Evolutionary conservation across 352 stramenopile genomes (phyloP).

Genomic region (Phytophthora aleatoria): DNA sequence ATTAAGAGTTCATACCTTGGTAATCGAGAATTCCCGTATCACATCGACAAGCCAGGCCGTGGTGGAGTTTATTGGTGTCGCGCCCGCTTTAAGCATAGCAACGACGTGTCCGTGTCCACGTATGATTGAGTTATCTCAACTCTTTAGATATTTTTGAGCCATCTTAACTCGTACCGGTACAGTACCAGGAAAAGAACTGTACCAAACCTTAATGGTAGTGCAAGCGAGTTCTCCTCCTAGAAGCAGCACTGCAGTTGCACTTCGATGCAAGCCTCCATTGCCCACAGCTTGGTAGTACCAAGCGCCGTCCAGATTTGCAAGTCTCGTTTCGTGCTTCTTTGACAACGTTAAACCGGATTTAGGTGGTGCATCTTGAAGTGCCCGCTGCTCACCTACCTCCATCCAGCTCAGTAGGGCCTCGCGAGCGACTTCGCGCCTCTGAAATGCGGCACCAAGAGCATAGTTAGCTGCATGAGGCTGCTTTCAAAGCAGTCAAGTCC

Average conservation of each 20-base stretch:
- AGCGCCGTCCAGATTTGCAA: conserved; percentile 10
- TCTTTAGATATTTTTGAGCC: too few relatives aligned
- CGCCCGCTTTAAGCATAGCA: too few relatives aligned
- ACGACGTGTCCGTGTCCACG: too few relatives aligned
- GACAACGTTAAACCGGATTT: conserved; percentile 7
- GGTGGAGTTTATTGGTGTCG: too few relatives aligned
- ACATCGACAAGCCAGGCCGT: too few relatives aligned
- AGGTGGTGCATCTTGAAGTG: conserved; percentile 24
- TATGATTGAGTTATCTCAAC: too few relatives aligned
- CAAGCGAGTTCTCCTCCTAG: too few relatives aligned
- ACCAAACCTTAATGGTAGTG: neutral
- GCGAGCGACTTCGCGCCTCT: too few relatives aligned
- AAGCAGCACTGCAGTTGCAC: neutral
- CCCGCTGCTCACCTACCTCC: conserved; percentile 14
- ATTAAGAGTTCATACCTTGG: too few relatives aligned
- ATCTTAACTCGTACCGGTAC: too few relatives aligned
- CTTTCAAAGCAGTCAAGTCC: conserved; percentile 3
- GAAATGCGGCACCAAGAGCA: conserved; percentile 1
- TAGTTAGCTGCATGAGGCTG: neutral
- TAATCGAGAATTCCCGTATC: too few relatives aligned
- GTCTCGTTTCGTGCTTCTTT: too few relatives aligned
- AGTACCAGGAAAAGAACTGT: neutral
- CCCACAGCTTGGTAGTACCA: neutral
- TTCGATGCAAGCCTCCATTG: neutral
- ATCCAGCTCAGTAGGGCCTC: conserved; percentile 1